Percentiles rank a stretch among this genome's conserved stretches.
These are phyloP conservation scores for Epichloe brachyelytri DNA, from an alignment of 2,329 filamentous ascomycete species.

Conservation along the genomic window DNA sequence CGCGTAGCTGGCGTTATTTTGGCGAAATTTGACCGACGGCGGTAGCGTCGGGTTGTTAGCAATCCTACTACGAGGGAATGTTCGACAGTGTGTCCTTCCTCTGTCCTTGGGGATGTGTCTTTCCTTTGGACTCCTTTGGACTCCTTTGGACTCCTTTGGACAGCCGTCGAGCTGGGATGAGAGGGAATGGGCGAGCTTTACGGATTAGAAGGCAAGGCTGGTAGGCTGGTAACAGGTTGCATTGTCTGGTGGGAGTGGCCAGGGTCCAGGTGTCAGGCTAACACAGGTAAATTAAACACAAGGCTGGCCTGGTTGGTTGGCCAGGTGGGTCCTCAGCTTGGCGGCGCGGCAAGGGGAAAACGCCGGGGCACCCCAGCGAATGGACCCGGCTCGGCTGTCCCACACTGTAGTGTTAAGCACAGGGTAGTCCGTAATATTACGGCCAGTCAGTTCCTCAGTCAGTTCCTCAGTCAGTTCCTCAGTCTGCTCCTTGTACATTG, in stretches of 20 bases:
- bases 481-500: too few species aligned
- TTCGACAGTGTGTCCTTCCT: neutral
- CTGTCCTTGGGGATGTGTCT: too few species aligned
- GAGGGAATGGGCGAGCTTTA: neutral
- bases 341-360: neutral
- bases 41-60: neutral
- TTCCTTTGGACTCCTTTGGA: too few species aligned
- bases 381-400: too few species aligned
- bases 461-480: too few species aligned
- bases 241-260: neutral
- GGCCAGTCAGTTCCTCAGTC: too few species aligned
- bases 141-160: too few species aligned
- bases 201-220: neutral
- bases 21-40: neutral
- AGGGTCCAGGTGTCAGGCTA: neutral
- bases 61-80: neutral
- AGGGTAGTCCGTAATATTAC: too few species aligned
- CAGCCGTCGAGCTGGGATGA: neutral
- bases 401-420: too few species aligned
- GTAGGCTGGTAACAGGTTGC: neutral
- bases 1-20: slow-evolving; percentile 3
- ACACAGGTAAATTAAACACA: neutral
- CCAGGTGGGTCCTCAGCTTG: neutral
- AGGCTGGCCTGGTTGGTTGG: neutral
- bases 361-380: neutral